These are phyloP conservation scores for Cyclotella sp. DNA, from an alignment of 108 stramenopile genomes.

Conservation along the genomic window DNA sequence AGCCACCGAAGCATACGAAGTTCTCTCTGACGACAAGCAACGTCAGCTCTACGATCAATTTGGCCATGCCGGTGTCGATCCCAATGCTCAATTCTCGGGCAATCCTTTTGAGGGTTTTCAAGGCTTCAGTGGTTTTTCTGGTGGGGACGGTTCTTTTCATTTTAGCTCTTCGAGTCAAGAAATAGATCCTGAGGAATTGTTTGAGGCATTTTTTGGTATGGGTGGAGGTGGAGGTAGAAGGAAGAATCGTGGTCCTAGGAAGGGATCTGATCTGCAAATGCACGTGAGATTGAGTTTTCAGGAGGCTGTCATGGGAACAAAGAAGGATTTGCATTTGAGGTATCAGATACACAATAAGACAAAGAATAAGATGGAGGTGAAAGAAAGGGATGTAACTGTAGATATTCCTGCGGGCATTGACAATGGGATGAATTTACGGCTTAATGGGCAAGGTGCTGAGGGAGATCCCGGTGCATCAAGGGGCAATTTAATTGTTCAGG, in stretches of 20 bases:
- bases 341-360: constrained; percentile 74
- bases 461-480: constrained; percentile 89
- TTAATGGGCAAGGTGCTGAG: constrained; percentile 91
- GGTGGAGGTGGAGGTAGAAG: constrained; percentile 65
- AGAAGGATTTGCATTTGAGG: constrained; percentile 80
- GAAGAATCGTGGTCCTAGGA: constrained; percentile 70
- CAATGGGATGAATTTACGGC: constrained; percentile 90
- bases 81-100: constrained; percentile 69
- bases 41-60: constrained; percentile 89
- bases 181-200: constrained; percentile 90
- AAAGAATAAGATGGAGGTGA: constrained; percentile 69
- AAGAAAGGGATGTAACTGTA: constrained; percentile 86
- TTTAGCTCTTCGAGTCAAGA: constrained; percentile 64
- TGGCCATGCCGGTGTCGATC: constrained; percentile 93
- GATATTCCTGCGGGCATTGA: constrained; percentile 95
- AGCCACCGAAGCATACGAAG: constrained; percentile 95
- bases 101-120: constrained; percentile 71
- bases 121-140: constrained; percentile 65
- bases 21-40: constrained; percentile 90
- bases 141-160: constrained; percentile 82
- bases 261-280: constrained; percentile 91
- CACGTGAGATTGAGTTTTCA: constrained; percentile 82
- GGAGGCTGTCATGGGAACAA: constrained; percentile 90
- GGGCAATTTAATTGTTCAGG: constrained; percentile 91
- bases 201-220: constrained; percentile 87